Conservation (phyloP, 2,329 filamentous ascomycete genomes). For the Fusarium solani-melongenae region DNA sequence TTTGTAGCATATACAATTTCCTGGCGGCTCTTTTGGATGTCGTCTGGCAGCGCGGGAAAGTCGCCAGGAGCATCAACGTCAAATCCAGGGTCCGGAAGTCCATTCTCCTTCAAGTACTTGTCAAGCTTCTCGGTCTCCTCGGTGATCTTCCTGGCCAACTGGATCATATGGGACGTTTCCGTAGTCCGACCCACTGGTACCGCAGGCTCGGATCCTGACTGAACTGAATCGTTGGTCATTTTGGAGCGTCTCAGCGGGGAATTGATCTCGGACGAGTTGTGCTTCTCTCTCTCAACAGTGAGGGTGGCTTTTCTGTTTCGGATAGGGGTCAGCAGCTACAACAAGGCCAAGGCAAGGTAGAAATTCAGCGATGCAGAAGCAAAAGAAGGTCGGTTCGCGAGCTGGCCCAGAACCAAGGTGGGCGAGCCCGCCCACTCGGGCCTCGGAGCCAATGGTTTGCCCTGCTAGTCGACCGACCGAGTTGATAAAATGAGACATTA, state of each 20-base stretch:
- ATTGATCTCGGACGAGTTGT: neutral
- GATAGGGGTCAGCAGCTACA: neutral
- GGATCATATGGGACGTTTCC: constrained; percentile 54
- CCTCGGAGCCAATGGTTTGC: neutral
- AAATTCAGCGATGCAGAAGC: neutral
- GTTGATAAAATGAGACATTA: neutral
- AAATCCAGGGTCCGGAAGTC: constrained; percentile 57
- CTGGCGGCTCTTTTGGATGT: constrained; percentile 58
- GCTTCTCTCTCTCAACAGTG: neutral
- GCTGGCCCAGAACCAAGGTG: neutral
- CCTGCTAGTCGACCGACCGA: neutral
- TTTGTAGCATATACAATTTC: constrained; percentile 61
- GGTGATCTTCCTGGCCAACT: constrained; percentile 60
- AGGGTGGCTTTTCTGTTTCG: neutral
- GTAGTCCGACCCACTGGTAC: constrained; percentile 16
- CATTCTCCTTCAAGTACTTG: constrained; percentile 56
- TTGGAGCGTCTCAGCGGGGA: neutral
- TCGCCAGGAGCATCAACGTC: constrained; percentile 56
- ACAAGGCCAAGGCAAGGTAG: neutral
- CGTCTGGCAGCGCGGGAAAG: constrained; percentile 59
- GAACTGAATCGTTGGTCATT: neutral
- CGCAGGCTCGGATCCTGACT: neutral
- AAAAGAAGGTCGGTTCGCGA: neutral
- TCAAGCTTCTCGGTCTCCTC: constrained; percentile 62
- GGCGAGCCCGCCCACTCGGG: neutral